Conservation (phyloP, 768 basidiomycete species). For the Lactarius indigo region DNA sequence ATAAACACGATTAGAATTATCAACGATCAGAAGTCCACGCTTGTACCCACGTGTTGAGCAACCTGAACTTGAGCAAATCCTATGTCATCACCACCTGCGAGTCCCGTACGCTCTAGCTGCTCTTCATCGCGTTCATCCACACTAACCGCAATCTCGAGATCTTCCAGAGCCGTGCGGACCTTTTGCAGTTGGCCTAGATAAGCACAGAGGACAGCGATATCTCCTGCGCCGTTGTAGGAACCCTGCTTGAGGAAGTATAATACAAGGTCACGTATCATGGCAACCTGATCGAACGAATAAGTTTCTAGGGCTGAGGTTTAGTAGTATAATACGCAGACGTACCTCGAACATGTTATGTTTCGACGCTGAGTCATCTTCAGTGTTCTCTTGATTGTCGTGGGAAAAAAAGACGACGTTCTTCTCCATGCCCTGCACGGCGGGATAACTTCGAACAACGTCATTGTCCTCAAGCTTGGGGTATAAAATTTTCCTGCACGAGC, state of each 20-base stretch:
- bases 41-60: slow-evolving; percentile 44
- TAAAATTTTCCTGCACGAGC: slow-evolving; percentile 45
- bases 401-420: slow-evolving; percentile 67
- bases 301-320: background rate
- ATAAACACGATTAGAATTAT: slow-evolving; percentile 22
- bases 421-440: slow-evolving; percentile 55
- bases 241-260: slow-evolving; percentile 53
- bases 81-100: slow-evolving; percentile 35
- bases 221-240: slow-evolving; percentile 43
- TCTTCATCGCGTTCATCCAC: slow-evolving; percentile 69
- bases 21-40: background rate
- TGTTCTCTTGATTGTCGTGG: slow-evolving; percentile 60
- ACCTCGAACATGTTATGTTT: slow-evolving; percentile 72
- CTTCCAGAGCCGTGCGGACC: slow-evolving; percentile 40
- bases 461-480: slow-evolving; percentile 63
- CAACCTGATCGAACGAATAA: slow-evolving; percentile 27
- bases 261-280: slow-evolving; percentile 53
- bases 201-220: slow-evolving; percentile 54
- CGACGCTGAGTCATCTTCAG: slow-evolving; percentile 55
- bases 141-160: slow-evolving; percentile 51
- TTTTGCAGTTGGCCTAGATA: slow-evolving; percentile 50
- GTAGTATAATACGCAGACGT: slow-evolving; percentile 7
- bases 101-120: slow-evolving; percentile 52
- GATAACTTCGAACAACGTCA: slow-evolving; percentile 46
- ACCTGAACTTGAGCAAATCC: slow-evolving; percentile 49